phyloP scores from a whole-genome alignment of 805 yeast genomes.

The Ogataea methylovora region DNA sequence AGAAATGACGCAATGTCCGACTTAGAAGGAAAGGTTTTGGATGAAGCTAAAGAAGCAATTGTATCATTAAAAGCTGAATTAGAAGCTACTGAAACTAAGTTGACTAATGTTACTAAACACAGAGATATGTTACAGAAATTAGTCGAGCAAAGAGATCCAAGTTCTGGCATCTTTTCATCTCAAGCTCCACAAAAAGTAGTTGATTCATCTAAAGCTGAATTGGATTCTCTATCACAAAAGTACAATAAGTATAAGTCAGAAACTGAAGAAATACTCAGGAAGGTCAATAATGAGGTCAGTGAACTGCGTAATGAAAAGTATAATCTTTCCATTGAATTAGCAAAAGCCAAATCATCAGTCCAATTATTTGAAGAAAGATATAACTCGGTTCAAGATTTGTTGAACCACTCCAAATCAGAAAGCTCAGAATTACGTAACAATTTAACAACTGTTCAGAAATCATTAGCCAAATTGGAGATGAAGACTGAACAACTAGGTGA shows the following conservation, averaged over 20 bases:
- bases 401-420: constrained; percentile 36
- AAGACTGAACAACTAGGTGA: constrained; percentile 41
- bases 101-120: constrained; percentile 52
- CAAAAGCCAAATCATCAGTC: constrained; percentile 47
- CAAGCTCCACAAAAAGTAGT: no score
- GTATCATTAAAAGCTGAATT: constrained; percentile 54
- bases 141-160: constrained; percentile 22
- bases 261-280: constrained; percentile 33
- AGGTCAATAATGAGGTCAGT: constrained; percentile 41
- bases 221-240: constrained; percentile 23
- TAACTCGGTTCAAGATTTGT: constrained; percentile 30
- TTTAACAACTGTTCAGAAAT: constrained; percentile 32
- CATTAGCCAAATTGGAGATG: constrained; percentile 38
- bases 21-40: constrained; percentile 40
- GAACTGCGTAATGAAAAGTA: constrained; percentile 34
- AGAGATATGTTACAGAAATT: constrained; percentile 51
- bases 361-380: constrained; percentile 48
- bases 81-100: constrained; percentile 39
- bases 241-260: constrained; percentile 34
- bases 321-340: constrained; percentile 38
- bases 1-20: constrained; percentile 27
- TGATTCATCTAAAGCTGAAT: constrained; percentile 6
- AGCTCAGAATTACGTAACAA: constrained; percentile 34
- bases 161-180: no score
- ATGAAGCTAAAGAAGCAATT: constrained; percentile 66